These are phyloP conservation scores for Yamadazyma conglobata DNA, from an alignment of 1,139 yeast species.

Conservation along the genomic window DNA sequence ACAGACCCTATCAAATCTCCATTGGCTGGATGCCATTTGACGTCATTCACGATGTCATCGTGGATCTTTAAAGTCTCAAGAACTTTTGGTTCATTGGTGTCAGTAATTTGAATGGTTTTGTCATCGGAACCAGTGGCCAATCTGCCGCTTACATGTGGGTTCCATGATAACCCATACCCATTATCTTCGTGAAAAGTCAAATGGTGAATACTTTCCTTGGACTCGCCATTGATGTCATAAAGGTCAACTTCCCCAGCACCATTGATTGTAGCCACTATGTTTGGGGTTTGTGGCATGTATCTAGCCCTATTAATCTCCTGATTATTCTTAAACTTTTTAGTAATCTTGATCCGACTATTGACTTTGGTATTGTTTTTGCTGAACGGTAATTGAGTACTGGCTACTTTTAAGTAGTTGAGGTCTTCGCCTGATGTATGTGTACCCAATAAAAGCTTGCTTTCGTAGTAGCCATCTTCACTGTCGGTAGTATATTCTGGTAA, in stretches of 20 bases:
- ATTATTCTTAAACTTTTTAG: slow-evolving; percentile 50
- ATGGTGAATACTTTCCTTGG: slow-evolving; percentile 21
- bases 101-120: slow-evolving; percentile 56
- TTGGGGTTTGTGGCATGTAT: slow-evolving; percentile 70
- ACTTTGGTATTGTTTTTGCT: slow-evolving; percentile 22
- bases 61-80: slow-evolving; percentile 36
- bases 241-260: slow-evolving; percentile 71
- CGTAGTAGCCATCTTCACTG: slow-evolving; percentile 33
- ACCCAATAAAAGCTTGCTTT: slow-evolving; percentile 59
- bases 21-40: slow-evolving; percentile 61
- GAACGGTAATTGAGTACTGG: slow-evolving; percentile 65
- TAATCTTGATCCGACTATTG: slow-evolving; percentile 55
- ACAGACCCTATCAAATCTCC: slow-evolving; percentile 60
- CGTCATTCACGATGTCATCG: slow-evolving; percentile 65
- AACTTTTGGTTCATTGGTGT: slow-evolving; percentile 28
- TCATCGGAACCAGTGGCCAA: slow-evolving; percentile 66
- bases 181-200: slow-evolving; percentile 58
- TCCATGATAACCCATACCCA: slow-evolving; percentile 76
- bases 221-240: slow-evolving; percentile 46
- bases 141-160: slow-evolving; percentile 41
- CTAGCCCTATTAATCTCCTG: slow-evolving; percentile 81
- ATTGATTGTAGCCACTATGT: slow-evolving; percentile 69
- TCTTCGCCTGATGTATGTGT: slow-evolving; percentile 87
- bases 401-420: slow-evolving; percentile 72
- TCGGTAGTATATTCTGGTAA: slow-evolving; percentile 44